phyloP scores from a whole-genome alignment of 2,329 filamentous ascomycete genomes.

The Penicillium sp. region DNA sequence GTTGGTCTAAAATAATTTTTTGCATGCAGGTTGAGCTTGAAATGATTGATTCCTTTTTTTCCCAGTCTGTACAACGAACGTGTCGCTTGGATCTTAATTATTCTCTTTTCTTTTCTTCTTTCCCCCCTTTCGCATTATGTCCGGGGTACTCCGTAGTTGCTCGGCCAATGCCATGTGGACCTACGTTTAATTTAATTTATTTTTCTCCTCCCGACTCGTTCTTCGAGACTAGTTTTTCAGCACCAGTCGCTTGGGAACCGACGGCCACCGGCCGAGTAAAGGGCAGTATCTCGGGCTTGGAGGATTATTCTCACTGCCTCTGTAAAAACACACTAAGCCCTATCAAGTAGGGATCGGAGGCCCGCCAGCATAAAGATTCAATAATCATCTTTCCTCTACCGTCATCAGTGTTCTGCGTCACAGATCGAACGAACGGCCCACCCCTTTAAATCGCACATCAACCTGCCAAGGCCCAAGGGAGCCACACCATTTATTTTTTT shows the following conservation, averaged over 20 bases:
- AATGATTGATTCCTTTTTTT: background rate
- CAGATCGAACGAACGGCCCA: slow-evolving; percentile 16
- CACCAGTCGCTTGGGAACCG: slow-evolving; percentile 28
- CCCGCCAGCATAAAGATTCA: background rate
- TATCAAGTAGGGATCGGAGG: slow-evolving; percentile 21
- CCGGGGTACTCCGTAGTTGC: background rate
- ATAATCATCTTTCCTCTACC: background rate
- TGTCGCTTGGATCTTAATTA: background rate
- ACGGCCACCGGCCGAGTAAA: slow-evolving; percentile 21
- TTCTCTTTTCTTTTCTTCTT: background rate
- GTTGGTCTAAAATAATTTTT: background rate
- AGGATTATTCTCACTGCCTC: background rate
- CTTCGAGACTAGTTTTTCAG: slow-evolving; percentile 17
- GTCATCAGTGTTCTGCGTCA: slow-evolving; percentile 19
- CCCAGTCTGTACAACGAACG: background rate
- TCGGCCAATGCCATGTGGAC: background rate
- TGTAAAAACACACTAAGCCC: slow-evolving; percentile 13
- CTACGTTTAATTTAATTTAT: slow-evolving; percentile 6
- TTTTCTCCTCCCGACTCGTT: slow-evolving; percentile 7
- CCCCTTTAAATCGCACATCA: slow-evolving; percentile 2
- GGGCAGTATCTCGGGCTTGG: background rate
- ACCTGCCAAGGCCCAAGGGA: background rate
- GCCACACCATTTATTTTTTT: background rate
- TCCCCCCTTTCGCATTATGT: too few species aligned
- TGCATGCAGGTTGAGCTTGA: background rate